Percentiles rank a stretch among this genome's conserved stretches.
phyloP scores from a whole-genome alignment of 768 basidiomycete species.

The Suillus bovinus region DNA sequence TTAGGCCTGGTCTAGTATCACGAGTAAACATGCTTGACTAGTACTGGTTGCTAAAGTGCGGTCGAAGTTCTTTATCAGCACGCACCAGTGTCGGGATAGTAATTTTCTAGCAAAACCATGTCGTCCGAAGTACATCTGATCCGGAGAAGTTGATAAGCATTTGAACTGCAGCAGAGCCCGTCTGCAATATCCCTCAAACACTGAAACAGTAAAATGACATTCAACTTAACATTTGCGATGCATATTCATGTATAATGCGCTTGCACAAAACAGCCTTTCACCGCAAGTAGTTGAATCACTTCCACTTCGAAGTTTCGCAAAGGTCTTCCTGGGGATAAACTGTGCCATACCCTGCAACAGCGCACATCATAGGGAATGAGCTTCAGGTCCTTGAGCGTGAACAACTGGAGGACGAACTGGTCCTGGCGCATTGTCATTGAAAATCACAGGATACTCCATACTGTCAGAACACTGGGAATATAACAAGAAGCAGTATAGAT shows the following conservation, averaged over 20 bases:
- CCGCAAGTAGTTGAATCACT: not conserved
- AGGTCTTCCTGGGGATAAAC: constrained; percentile 95
- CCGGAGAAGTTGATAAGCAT: not conserved
- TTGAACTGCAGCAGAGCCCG: not conserved
- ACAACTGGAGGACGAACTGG: constrained; percentile 96
- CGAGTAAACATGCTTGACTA: not conserved
- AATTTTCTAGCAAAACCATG: not conserved
- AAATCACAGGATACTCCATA: constrained; percentile 93
- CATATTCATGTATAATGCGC: not conserved
- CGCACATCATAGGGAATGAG: constrained; percentile 85
- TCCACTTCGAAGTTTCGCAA: constrained; percentile 59
- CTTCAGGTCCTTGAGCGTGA: constrained; percentile 97
- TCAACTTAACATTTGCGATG: not conserved
- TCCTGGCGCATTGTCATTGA: constrained; percentile 99
- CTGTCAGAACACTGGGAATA: constrained; percentile 87
- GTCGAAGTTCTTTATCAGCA: not conserved
- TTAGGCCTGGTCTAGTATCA: not conserved
- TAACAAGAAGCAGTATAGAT: constrained; percentile 89
- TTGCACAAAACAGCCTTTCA: not conserved
- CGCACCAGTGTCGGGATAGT: not conserved
- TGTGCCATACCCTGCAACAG: constrained; percentile 93
- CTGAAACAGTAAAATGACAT: not conserved
- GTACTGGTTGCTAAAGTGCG: not conserved
- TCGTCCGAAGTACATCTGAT: not conserved
- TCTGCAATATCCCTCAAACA: not conserved